phyloP scores from a whole-genome alignment of 129 eudicot species.

The Pulicaria dysenterica region DNA sequence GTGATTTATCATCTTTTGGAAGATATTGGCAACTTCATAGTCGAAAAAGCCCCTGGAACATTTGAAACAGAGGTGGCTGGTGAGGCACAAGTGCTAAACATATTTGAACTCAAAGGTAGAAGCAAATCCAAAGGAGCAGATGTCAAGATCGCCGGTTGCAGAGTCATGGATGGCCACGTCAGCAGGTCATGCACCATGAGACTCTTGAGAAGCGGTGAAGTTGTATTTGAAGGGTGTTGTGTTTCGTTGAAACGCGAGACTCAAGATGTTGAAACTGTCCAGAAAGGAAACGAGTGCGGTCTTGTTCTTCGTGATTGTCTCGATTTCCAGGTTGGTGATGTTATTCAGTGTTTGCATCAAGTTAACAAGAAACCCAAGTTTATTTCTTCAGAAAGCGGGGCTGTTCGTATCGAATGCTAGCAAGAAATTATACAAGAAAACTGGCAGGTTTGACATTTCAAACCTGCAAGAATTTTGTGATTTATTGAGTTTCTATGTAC shows the following conservation, averaged over 20 bases:
- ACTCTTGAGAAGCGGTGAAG: constrained; percentile 85
- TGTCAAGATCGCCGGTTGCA: constrained; percentile 80
- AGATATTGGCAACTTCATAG: constrained; percentile 85
- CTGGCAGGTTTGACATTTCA: constrained; percentile 11
- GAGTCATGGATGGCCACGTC: constrained; percentile 66
- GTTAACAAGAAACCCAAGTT: constrained; percentile 83
- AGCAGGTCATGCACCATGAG: constrained; percentile 63
- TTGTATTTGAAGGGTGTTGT: constrained; percentile 83
- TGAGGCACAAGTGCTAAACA: constrained; percentile 75
- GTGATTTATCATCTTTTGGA: constrained; percentile 91
- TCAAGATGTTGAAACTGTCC: constrained; percentile 78
- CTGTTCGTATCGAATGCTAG: constrained; percentile 88
- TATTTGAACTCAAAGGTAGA: constrained; percentile 79
- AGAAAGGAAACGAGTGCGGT: constrained; percentile 87
- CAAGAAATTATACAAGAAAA: constrained; percentile 13
- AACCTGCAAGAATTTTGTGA: constrained; percentile 26
- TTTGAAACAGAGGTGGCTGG: constrained; percentile 82
- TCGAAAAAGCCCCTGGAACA: constrained; percentile 91
- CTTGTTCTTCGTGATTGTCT: constrained; percentile 63
- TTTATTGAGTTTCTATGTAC: not conserved
- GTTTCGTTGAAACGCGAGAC: constrained; percentile 71
- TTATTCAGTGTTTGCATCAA: constrained; percentile 88
- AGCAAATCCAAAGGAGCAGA: constrained; percentile 67
- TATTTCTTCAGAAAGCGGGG: constrained; percentile 86
- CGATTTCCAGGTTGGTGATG: constrained; percentile 83